phyloP scores from a whole-genome alignment of 2,329 filamentous ascomycete species.

The Clarireedia paspali region DNA sequence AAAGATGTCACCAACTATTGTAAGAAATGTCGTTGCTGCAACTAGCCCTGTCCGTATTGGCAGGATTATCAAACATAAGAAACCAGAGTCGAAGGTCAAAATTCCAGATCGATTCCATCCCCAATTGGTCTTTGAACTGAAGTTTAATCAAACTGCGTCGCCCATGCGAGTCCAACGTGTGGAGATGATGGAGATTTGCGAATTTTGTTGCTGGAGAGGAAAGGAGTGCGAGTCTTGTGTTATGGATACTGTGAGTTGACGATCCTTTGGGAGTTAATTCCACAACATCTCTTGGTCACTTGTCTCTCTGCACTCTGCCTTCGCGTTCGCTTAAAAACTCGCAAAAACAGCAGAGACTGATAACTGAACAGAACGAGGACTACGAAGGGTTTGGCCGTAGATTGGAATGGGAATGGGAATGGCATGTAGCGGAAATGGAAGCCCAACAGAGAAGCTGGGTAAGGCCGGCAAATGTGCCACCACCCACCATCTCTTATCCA shows the following conservation, averaged over 20 bases:
- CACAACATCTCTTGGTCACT: not conserved
- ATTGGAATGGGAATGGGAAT: not conserved
- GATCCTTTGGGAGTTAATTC: not conserved
- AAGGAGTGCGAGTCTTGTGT: not conserved
- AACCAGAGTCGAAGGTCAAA: too few species aligned
- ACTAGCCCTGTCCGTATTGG: too few species aligned
- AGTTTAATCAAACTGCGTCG: too few species aligned
- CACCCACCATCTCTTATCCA: too few species aligned
- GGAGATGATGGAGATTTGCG: not conserved
- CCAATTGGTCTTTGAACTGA: too few species aligned
- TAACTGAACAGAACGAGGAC: not conserved
- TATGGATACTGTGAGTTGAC: not conserved
- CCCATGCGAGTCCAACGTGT: not conserved
- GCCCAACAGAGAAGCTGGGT: too few species aligned
- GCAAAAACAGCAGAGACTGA: not conserved
- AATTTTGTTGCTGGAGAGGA: not conserved
- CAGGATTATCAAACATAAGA: too few species aligned
- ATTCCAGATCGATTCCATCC: too few species aligned
- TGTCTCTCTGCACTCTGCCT: not conserved
- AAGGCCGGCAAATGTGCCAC: too few species aligned
- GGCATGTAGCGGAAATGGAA: not conserved
- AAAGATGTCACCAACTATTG: too few species aligned
- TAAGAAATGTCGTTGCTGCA: too few species aligned
- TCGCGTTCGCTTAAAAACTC: not conserved
- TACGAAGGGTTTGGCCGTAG: not conserved